Conservation (phyloP, 2,329 filamentous ascomycete genomes). For the Ophiostoma sp. region DNA sequence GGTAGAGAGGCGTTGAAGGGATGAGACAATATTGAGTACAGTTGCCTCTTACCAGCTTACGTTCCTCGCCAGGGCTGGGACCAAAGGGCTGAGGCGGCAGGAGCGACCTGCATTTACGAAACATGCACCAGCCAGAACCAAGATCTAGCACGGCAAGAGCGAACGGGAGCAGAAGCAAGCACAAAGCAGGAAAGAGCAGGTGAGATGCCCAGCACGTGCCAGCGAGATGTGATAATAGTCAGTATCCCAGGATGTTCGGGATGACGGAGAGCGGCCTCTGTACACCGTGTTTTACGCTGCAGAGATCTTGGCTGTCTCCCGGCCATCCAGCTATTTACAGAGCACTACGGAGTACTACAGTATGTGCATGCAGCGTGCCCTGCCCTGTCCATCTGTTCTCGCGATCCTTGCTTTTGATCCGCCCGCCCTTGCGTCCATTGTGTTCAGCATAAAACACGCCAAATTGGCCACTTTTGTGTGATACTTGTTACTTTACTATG, state of each 20-base stretch:
- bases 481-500: not conserved
- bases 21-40: not conserved
- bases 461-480: not conserved
- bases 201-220: not conserved
- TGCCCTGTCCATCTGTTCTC: constrained; percentile 5
- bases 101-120: not conserved
- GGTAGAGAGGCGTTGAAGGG: not conserved
- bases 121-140: not conserved
- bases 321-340: not conserved
- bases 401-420: constrained; percentile 8
- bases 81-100: not conserved
- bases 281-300: not conserved
- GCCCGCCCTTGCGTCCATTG: constrained; percentile 5
- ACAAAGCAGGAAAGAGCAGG: not conserved
- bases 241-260: not conserved
- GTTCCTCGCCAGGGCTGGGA: not conserved
- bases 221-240: not conserved
- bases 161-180: not conserved
- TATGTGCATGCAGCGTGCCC: not conserved
- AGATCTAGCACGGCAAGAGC: not conserved
- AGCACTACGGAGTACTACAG: no score
- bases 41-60: not conserved
- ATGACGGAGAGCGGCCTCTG: not conserved
- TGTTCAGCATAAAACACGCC: constrained; percentile 10
- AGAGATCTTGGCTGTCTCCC: not conserved